These are phyloP conservation scores for Calendula officinalis DNA, from an alignment of 129 eudicot genomes.

Conservation along the genomic window DNA sequence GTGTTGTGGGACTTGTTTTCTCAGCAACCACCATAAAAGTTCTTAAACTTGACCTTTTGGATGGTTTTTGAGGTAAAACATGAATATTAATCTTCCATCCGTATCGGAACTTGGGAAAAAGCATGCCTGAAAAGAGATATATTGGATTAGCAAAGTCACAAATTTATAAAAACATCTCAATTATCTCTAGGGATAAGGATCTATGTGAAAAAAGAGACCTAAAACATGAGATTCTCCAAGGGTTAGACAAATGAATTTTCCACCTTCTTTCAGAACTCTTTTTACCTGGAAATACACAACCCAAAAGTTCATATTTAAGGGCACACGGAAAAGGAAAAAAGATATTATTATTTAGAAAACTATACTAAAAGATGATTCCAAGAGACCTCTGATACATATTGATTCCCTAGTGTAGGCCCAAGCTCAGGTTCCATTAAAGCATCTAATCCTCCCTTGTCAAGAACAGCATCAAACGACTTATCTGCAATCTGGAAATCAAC, in stretches of 20 bases:
- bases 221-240: slow-evolving; percentile 85
- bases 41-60: slow-evolving; percentile 48
- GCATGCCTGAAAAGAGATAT: slow-evolving; percentile 40
- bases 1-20: slow-evolving; percentile 50
- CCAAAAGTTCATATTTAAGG: slow-evolving; percentile 19
- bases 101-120: slow-evolving; percentile 76
- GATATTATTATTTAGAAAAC: background rate
- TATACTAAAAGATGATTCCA: slow-evolving; percentile 18
- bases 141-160: slow-evolving; percentile 15
- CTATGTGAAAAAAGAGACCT: slow-evolving; percentile 49
- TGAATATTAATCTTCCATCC: slow-evolving; percentile 84
- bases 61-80: slow-evolving; percentile 54
- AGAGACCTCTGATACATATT: slow-evolving; percentile 79
- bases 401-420: slow-evolving; percentile 71
- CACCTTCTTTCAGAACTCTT: slow-evolving; percentile 73
- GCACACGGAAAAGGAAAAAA: slow-evolving; percentile 6
- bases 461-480: slow-evolving; percentile 62
- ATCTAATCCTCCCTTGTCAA: slow-evolving; percentile 97
- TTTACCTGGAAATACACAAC: slow-evolving; percentile 63
- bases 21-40: slow-evolving; percentile 87
- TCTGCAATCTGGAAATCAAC: slow-evolving; percentile 62
- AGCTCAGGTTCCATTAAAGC: slow-evolving; percentile 94
- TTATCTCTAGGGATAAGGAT: background rate
- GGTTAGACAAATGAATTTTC: slow-evolving; percentile 86
- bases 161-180: slow-evolving; percentile 17